phyloP scores from a whole-genome alignment of 768 basidiomycete species.

The Boletus subcaerulescens region DNA sequence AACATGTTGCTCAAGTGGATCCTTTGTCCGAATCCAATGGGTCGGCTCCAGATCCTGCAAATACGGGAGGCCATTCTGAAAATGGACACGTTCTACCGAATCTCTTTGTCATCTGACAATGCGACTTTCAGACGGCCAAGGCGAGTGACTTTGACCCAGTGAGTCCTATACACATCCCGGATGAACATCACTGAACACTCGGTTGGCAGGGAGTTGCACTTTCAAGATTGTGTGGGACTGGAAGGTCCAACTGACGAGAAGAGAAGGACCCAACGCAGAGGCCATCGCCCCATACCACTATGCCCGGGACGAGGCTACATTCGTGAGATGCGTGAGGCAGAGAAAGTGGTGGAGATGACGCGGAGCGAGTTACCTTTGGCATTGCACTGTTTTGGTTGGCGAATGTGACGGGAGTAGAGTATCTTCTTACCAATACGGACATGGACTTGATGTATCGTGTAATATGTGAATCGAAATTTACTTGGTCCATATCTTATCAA shows the following conservation, averaged over 20 bases:
- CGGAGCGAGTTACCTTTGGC: not conserved
- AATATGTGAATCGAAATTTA: too few species aligned
- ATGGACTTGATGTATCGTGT: too few species aligned
- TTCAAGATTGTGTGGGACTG: not conserved
- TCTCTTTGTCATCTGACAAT: not conserved
- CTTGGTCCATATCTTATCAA: too few species aligned
- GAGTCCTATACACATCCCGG: not conserved
- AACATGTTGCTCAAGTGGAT: slow-evolving; percentile 17
- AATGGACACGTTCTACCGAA: slow-evolving; percentile 16
- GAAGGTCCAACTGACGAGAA: not conserved
- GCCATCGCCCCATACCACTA: not conserved
- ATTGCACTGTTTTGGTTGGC: not conserved
- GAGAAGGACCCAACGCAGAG: not conserved
- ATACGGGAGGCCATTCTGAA: slow-evolving; percentile 16
- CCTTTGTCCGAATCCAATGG: slow-evolving; percentile 12
- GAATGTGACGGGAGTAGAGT: too few species aligned
- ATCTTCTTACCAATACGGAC: too few species aligned
- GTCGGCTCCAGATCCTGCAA: slow-evolving; percentile 15
- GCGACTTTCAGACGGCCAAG: not conserved
- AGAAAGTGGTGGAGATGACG: not conserved
- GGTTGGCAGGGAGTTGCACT: not conserved
- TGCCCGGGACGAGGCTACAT: not conserved
- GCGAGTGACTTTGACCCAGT: not conserved
- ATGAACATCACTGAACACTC: not conserved
- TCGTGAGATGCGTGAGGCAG: not conserved